Evolutionary conservation across 805 yeast genomes (phyloP).

Genomic region (Kodamaea leandrae): DNA sequence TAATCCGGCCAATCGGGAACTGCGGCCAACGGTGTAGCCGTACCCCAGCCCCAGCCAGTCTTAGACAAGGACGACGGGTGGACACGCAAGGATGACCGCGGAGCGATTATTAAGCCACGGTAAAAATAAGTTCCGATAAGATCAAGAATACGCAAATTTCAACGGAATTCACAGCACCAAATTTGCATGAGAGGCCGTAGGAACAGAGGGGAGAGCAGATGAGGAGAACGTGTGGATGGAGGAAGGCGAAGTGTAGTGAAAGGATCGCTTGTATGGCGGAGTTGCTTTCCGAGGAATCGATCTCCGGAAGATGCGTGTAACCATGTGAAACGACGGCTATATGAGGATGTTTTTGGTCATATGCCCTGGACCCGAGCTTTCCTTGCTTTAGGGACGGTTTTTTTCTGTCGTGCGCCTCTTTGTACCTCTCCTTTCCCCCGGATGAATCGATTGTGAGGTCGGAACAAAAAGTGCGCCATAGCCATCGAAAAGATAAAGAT

Average conservation of each 20-base stretch:
- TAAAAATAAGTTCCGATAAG: too few relatives aligned
- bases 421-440: conserved; percentile 1
- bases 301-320: not conserved
- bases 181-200: too few relatives aligned
- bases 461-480: not conserved
- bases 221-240: too few relatives aligned
- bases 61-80: too few relatives aligned
- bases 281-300: not conserved
- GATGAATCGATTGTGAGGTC: not conserved
- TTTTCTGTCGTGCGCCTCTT: not conserved
- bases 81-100: too few relatives aligned
- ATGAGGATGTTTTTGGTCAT: not conserved
- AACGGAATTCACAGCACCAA: too few relatives aligned
- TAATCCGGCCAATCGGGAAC: not conserved
- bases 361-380: not conserved
- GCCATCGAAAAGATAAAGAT: too few relatives aligned
- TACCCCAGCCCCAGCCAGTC: not conserved
- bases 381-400: not conserved
- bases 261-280: not conserved
- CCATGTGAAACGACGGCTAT: not conserved
- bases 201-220: too few relatives aligned
- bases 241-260: too few relatives aligned
- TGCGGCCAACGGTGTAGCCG: not conserved
- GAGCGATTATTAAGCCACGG: too few relatives aligned
- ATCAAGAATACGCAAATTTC: too few relatives aligned